A percentile compares a stretch with the other conserved stretches of the same genome.
Evolutionary conservation across 768 basidiomycete genomes (phyloP).

Genomic region (Myochromella boudieri): DNA sequence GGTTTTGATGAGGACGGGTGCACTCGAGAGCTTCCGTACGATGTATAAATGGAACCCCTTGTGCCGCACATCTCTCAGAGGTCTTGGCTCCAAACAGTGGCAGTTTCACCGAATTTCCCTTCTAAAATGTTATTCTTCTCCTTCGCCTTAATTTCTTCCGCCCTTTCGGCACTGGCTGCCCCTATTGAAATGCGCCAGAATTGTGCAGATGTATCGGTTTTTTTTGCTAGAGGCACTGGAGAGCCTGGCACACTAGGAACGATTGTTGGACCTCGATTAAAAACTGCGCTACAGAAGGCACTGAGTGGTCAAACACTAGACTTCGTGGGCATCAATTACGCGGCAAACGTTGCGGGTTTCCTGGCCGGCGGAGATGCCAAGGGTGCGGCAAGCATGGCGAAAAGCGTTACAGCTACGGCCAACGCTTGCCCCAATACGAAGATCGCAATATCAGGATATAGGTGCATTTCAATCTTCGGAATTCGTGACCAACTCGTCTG

Average conservation of each 20-base stretch:
- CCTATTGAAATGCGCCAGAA: slow-evolving; percentile 18
- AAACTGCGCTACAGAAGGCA: slow-evolving; percentile 23
- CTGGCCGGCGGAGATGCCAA: slow-evolving; percentile 32
- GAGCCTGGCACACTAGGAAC: slow-evolving; percentile 32
- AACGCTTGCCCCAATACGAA: slow-evolving; percentile 29
- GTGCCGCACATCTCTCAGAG: too few relatives aligned
- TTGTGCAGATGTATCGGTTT: slow-evolving; percentile 31
- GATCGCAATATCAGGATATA: slow-evolving; percentile 31
- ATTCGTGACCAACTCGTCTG: too few relatives aligned
- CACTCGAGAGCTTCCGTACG: too few relatives aligned
- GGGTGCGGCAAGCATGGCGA: slow-evolving; percentile 18
- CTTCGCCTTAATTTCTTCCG: neutral
- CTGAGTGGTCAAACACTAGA: slow-evolving; percentile 27
- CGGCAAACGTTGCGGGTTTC: slow-evolving; percentile 32
- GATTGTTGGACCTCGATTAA: slow-evolving; percentile 34
- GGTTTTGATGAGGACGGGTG: too few relatives aligned
- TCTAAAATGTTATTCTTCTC: neutral
- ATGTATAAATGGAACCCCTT: too few relatives aligned
- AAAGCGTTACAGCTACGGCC: slow-evolving; percentile 22
- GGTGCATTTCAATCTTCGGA: too few relatives aligned
- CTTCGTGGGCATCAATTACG: slow-evolving; percentile 34
- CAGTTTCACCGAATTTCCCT: too few relatives aligned
- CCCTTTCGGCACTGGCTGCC: slow-evolving; percentile 20
- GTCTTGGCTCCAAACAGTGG: too few relatives aligned
- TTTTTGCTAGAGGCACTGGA: slow-evolving; percentile 34